Evolutionary conservation across 2,329 filamentous ascomycete species (phyloP).

Genomic region (Talaromyces sp.): DNA sequence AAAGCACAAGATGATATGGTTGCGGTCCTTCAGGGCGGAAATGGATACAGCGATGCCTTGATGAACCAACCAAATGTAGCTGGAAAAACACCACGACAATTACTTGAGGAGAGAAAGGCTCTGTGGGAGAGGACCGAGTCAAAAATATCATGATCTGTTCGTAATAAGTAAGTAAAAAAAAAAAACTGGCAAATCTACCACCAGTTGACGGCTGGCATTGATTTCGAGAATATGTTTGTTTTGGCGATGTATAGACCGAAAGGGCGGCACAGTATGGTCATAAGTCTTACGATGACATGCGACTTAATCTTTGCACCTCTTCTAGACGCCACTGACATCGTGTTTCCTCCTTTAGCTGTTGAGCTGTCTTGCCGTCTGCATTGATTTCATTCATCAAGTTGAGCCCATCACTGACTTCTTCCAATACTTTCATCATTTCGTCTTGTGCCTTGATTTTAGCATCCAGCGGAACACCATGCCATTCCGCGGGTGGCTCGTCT

Average conservation of each 20-base stretch:
- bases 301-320: neutral
- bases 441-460: conserved; percentile 7
- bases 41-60: conserved; percentile 9
- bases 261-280: too few species aligned
- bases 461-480: conserved; percentile 1
- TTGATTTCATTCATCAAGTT: conserved; percentile 3
- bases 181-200: too few species aligned
- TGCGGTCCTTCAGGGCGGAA: conserved; percentile 7
- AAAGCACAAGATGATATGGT: neutral
- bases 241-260: too few species aligned
- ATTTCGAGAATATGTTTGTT: too few species aligned
- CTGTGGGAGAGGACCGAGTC: neutral
- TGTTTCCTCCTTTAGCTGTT: conserved; percentile 5
- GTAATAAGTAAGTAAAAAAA: neutral
- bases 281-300: too few species aligned
- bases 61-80: conserved; percentile 18
- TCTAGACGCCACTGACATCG: conserved; percentile 2
- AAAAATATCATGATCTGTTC: neutral
- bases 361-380: conserved; percentile 7
- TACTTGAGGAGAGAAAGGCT: conserved; percentile 9
- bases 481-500: neutral
- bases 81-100: conserved; percentile 16
- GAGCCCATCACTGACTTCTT: conserved; percentile 3
- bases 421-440: conserved; percentile 9
- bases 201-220: too few species aligned